Percentiles rank a stretch among this genome's conserved stretches.
Conservation (phyloP, 805 yeast species). For the Candida xiaguanensis region DNA sequence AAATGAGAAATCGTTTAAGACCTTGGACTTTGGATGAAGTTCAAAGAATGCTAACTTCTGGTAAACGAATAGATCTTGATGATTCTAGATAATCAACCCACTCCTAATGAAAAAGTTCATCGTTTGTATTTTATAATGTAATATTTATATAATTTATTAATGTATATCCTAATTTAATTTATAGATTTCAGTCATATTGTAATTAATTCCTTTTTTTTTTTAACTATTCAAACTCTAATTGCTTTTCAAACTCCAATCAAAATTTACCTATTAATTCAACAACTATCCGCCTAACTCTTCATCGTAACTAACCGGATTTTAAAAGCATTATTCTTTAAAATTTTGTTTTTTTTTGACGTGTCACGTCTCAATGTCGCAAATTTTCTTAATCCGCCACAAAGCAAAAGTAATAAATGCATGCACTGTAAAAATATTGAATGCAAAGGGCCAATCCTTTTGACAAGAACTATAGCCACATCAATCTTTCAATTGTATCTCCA, state of each 20-base stretch:
- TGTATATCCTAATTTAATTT: not conserved
- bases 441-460: not conserved
- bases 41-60: conserved; percentile 27
- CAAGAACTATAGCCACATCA: too few relatives aligned
- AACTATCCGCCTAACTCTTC: too few relatives aligned
- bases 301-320: too few relatives aligned
- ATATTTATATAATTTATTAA: not conserved
- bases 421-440: not conserved
- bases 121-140: not conserved
- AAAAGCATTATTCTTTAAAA: too few relatives aligned
- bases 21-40: conserved; percentile 34
- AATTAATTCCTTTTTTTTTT: too few relatives aligned
- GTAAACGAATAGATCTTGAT: conserved; percentile 23
- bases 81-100: conserved; percentile 5
- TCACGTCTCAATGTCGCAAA: conserved; percentile 4
- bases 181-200: too few relatives aligned
- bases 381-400: not conserved
- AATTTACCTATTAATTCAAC: too few relatives aligned
- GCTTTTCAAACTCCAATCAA: too few relatives aligned
- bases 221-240: too few relatives aligned
- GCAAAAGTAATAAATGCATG: not conserved
- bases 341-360: conserved; percentile 1
- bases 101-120: too few relatives aligned
- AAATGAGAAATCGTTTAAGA: conserved; percentile 24
- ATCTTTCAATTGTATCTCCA: too few relatives aligned